These are phyloP conservation scores for Nidula microcarpa DNA, from an alignment of 768 basidiomycete species.

Conservation along the genomic window DNA sequence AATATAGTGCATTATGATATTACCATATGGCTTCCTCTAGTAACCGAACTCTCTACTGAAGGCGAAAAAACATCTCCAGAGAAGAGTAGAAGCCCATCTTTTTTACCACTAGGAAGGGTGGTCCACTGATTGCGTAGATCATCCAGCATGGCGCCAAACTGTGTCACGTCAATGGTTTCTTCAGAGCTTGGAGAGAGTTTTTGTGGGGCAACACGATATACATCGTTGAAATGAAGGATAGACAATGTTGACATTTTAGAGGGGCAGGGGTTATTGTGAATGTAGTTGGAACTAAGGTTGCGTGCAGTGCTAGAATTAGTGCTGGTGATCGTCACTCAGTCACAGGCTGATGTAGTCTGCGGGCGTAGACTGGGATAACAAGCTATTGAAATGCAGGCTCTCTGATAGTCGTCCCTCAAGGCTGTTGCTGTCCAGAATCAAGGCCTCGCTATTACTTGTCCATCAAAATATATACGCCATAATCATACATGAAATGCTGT, in stretches of 20 bases:
- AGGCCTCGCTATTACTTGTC: too few relatives aligned
- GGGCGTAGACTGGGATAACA: too few relatives aligned
- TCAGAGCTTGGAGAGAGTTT: slow-evolving; percentile 48
- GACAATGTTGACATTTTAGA: slow-evolving; percentile 20
- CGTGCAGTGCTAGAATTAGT: neutral
- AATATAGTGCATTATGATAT: neutral
- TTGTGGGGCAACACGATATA: slow-evolving; percentile 78
- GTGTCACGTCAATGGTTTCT: slow-evolving; percentile 81
- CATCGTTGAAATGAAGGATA: slow-evolving; percentile 78
- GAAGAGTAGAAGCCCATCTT: slow-evolving; percentile 78
- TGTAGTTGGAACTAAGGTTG: neutral
- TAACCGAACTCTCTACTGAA: slow-evolving; percentile 82
- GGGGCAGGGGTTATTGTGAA: neutral
- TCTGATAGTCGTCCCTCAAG: too few relatives aligned
- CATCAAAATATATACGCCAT: too few relatives aligned
- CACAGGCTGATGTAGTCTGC: too few relatives aligned
- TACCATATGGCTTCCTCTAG: slow-evolving; percentile 90
- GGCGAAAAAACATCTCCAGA: slow-evolving; percentile 91
- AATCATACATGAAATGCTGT: too few relatives aligned
- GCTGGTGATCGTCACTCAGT: neutral
- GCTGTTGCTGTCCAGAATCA: too few relatives aligned
- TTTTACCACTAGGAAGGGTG: slow-evolving; percentile 37
- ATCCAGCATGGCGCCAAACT: slow-evolving; percentile 74
- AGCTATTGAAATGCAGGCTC: too few relatives aligned
- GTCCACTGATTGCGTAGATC: slow-evolving; percentile 59